These are phyloP conservation scores for Ampelocalamus luodianensis DNA, from an alignment of 176 grass and related monocot species.

Conservation along the genomic window DNA sequence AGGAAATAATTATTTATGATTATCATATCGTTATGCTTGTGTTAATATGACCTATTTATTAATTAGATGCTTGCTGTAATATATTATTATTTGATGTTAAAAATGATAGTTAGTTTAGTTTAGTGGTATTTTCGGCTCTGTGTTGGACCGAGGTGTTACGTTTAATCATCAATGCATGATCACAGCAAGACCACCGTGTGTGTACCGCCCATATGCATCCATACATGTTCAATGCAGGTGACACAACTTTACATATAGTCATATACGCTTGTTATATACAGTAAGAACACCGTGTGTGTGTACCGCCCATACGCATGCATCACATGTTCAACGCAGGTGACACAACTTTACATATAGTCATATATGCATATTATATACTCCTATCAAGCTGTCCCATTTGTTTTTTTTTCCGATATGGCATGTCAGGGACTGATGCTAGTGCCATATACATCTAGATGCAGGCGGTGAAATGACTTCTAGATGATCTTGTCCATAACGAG, in stretches of 20 bases:
- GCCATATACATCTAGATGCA: neutral
- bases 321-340: neutral
- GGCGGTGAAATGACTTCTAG: neutral
- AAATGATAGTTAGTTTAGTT: no score
- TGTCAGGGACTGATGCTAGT: neutral
- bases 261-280: no score
- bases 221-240: no score
- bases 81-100: no score
- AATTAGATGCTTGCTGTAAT: no score
- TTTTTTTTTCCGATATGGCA: neutral
- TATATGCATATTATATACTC: neutral
- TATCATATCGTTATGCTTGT: no score
- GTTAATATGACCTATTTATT: no score
- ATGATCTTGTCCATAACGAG: neutral
- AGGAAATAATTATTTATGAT: no score
- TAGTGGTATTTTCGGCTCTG: no score
- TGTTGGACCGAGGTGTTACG: no score
- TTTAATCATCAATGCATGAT: neutral
- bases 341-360: neutral
- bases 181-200: neutral
- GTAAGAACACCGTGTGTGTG: neutral
- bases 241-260: no score
- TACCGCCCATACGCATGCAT: neutral
- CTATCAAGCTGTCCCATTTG: neutral
- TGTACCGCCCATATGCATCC: neutral